Evolutionary conservation across 495 filamentous ascomycete genomes (phyloP), one percentile per base, ranked within the genome.

Genomic region (Astrothelium subdiscretum): DNA sequence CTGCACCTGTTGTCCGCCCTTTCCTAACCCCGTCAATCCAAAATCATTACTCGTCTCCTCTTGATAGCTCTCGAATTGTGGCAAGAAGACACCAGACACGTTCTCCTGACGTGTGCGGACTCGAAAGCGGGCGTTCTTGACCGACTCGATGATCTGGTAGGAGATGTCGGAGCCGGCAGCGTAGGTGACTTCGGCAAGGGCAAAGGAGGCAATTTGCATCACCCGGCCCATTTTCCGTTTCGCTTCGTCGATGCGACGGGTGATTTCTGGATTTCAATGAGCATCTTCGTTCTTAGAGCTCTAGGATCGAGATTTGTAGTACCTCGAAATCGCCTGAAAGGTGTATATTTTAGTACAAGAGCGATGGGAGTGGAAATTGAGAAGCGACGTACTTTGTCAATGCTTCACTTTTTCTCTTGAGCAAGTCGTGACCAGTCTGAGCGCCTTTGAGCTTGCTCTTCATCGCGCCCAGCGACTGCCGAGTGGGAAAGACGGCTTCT

Each of bases 161-260:
- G 86, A 87, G 66, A 99, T 95, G 71, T 95, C 90, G 71, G 92
- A 90, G 62, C 95, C 95, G 15, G 96, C 92, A 32, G 95, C 95
- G 69, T 97, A 99, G 59, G 90, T 96, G 32, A 97, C 95, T 81
- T 97, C 95, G 59, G 94, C 95, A 40, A 99, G 82, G 2, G 94
- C 97, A 74, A 99, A 96, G 31, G 95, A 91, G 13, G 94, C 94
- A 74, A 99, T 94, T 71, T 97, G 92, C 94, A 99, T 97, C 15
- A 99, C 95, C 13, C 94, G 86, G 48, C 94, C 94, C 94, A 99
- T 99, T 80, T 99, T 99, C 65, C 90, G 90, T 77, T 99, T 99
- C 31, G 94, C 94, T 74, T 97, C 92, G 78, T 97, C 94, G 76
- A 99, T 97, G 62, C 94, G 90, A 63, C 86, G 82, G 60, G 94